Base-by-base conservation (phyloP, 2,329 filamentous ascomycete species). In the Exophiala oligosperma region DNA sequence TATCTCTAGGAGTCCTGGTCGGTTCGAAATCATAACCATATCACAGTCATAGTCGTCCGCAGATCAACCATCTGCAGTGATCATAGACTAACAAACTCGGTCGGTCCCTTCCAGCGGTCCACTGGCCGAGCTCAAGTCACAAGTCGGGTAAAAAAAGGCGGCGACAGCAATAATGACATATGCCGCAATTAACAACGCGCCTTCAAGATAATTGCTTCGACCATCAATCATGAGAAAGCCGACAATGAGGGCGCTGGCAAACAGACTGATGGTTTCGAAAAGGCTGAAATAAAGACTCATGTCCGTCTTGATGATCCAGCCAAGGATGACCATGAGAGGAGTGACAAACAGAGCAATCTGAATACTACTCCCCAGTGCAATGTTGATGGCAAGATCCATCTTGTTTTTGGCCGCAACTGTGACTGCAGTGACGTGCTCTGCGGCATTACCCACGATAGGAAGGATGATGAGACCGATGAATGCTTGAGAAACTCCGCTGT, bases 201-300 rank as follows among this genome's bases (percentile, higher is more conserved):
- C 91, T 75, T 95, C 91, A 11, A 95, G 83, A 68, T 94, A 95
- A 70, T 95, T 95, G 71, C 87, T 91, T 71, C 91, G 83, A 9
- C 91, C 91, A 68, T 95, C 91, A 60, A 93, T 78, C 49, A 95
- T 91, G 59, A 95, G 76, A 71, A 94, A 95, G 74, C 93, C 94
- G 74, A 93, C 90, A 62, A 95, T 91, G 64, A 95, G 86, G 6
- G 91, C 87, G 52, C 86, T 89, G 52, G 93, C 85, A 73, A 95
- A 95, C 68, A 95, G 83, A 56, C 88, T 90, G 23, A 94, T 89
- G 0, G 91, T 95, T 81, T 95, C 91, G 73, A 95, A 96, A 49
- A 91, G 81, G 60, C 91, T 91, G 73, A 95, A 95, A 77, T 93
- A 92, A 35, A 95, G 80, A 28, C 88, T 83, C 86, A 90, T 89